These are phyloP conservation scores for Pseudognaphalium luteoalbum DNA, from an alignment of 129 eudicot species.

Conservation along the genomic window DNA sequence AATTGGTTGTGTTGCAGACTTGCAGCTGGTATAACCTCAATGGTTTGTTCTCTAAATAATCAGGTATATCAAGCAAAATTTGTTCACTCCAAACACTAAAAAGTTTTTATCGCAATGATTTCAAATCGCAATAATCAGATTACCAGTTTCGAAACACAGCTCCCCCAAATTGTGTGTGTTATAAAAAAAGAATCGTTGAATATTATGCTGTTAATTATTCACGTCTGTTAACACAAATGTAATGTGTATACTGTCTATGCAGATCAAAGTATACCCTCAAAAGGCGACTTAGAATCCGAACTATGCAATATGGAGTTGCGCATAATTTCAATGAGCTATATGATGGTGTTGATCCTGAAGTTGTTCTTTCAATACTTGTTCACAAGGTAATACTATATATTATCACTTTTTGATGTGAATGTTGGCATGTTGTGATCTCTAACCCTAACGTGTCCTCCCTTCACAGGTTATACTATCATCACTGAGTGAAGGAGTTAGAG, in stretches of 20 bases:
- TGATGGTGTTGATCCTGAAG: slow-evolving; percentile 92
- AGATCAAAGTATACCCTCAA: slow-evolving; percentile 66
- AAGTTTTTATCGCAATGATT: background rate
- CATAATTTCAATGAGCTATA: slow-evolving; percentile 79
- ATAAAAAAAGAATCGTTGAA: no score
- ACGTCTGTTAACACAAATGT: slow-evolving; percentile 5
- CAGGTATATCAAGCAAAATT: background rate
- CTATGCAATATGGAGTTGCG: slow-evolving; percentile 77
- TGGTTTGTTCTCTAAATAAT: background rate
- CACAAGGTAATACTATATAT: slow-evolving; percentile 64
- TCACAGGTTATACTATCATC: slow-evolving; percentile 87
- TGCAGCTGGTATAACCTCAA: background rate
- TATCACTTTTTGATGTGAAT: background rate
- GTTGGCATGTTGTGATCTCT: slow-evolving; percentile 16
- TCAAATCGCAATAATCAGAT: no score
- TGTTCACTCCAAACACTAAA: background rate
- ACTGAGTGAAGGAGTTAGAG: slow-evolving; percentile 84
- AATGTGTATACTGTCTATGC: slow-evolving; percentile 23
- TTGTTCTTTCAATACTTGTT: slow-evolving; percentile 88
- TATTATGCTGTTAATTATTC: no score
- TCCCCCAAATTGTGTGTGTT: no score
- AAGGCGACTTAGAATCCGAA: slow-evolving; percentile 88
- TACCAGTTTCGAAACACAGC: no score
- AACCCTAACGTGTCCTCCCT: slow-evolving; percentile 8
- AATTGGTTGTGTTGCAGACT: background rate